Conservation (phyloP, 1,139 yeast species). For the Taiozyma sp. region DNA sequence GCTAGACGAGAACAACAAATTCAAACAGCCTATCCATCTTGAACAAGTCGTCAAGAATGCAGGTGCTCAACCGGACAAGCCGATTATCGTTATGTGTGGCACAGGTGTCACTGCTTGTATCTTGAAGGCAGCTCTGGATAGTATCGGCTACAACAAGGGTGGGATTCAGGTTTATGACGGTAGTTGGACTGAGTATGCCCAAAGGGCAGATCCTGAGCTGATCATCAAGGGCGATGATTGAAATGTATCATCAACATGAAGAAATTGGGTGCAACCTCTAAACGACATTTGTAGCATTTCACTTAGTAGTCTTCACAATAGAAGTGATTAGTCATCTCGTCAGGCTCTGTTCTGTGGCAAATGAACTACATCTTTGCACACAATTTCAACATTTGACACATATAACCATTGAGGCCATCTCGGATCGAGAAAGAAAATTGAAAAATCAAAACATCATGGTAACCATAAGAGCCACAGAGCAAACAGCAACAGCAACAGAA, state of each 20-base stretch:
- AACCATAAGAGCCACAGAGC: too few species aligned
- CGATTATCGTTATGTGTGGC: slow-evolving; percentile 86
- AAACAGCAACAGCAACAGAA: not conserved
- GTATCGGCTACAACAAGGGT: slow-evolving; percentile 42
- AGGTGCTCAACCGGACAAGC: slow-evolving; percentile 42
- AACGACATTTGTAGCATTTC: too few species aligned
- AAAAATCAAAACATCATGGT: not conserved
- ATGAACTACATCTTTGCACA: too few species aligned
- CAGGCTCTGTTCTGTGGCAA: too few species aligned
- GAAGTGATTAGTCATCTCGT: too few species aligned
- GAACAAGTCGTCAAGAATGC: slow-evolving; percentile 36
- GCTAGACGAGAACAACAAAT: slow-evolving; percentile 31
- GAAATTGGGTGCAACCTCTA: not conserved
- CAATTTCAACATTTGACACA: too few species aligned
- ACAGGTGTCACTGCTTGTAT: slow-evolving; percentile 94
- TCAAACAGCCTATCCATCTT: slow-evolving; percentile 36
- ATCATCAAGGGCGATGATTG: slow-evolving; percentile 24
- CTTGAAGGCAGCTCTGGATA: slow-evolving; percentile 63
- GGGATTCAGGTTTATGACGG: slow-evolving; percentile 83
- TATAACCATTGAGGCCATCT: too few species aligned
- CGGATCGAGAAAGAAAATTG: not conserved
- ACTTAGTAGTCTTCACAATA: too few species aligned
- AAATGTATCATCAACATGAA: not conserved
- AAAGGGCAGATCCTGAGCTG: slow-evolving; percentile 29
- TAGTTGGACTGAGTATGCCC: slow-evolving; percentile 71